Conservation (phyloP, 495 filamentous ascomycete species). For the Cercophora newfieldiana region DNA sequence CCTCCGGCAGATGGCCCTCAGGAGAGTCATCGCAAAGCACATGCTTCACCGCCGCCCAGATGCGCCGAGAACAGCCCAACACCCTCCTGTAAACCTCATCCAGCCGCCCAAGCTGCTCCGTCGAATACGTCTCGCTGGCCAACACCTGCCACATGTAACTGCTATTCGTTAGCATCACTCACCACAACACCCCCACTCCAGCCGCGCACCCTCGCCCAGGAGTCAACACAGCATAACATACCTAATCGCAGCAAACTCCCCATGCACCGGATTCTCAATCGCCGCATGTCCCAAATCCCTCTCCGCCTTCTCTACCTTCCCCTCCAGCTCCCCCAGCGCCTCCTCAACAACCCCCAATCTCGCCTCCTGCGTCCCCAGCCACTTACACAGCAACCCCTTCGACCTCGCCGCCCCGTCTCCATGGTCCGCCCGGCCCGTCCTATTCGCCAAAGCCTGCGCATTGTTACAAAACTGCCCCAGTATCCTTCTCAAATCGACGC, state of each 20-base stretch:
- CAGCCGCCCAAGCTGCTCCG: conserved; percentile 41
- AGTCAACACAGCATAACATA: conserved; percentile 32
- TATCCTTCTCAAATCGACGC: conserved; percentile 26
- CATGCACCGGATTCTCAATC: conserved; percentile 67
- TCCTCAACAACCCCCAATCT: conserved; percentile 46
- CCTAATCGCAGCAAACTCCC: conserved; percentile 65
- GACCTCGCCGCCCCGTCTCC: conserved; percentile 78
- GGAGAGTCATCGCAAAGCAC: conserved; percentile 89
- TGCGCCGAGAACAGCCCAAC: conserved; percentile 53
- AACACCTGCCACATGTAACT: conserved; percentile 50
- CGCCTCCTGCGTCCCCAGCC: conserved; percentile 40
- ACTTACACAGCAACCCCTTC: conserved; percentile 51
- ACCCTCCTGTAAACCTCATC: conserved; percentile 55
- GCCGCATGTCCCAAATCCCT: conserved; percentile 60
- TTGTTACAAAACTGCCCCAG: conserved; percentile 43
- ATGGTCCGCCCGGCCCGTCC: conserved; percentile 78
- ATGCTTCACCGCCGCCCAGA: conserved; percentile 74
- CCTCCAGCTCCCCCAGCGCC: conserved; percentile 53
- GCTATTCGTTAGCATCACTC: not conserved
- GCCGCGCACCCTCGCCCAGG: not conserved
- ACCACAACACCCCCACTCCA: not conserved
- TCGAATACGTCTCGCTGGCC: conserved; percentile 30
- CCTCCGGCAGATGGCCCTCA: conserved; percentile 78
- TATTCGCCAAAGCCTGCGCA: conserved; percentile 57
- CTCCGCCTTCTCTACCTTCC: conserved; percentile 56